Evolutionary conservation across 2,329 filamentous ascomycete genomes (phyloP), one percentile per base, ranked within the genome.

Genomic region (Alternaria conjuncta): DNA sequence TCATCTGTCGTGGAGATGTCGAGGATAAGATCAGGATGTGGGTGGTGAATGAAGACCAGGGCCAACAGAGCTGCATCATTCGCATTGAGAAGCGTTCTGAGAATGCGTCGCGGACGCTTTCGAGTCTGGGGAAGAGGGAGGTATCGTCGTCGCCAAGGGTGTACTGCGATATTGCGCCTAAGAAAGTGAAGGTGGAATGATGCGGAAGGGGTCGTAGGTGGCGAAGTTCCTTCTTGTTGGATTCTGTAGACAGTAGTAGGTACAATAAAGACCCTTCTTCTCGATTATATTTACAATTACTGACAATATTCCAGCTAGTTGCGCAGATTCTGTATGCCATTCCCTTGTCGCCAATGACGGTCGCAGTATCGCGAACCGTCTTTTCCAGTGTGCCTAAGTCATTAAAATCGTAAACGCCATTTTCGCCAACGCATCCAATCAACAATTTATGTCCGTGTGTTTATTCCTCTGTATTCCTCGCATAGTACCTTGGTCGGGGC

Each of bases 401-500:
- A 62, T 62, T 23, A 13, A 28, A 41, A 47, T 45, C 56, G 44
- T 43, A 21, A 47, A 46, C 41, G 43, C 60, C 46, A 7, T 53
- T 26, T 57, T 47, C 43, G 54, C 54, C 44, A 41, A 30, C 10
- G 8, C 23, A 9, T 21, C 18, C 26, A 15, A 20, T 3, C 15
- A 21, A 13, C 49, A 21, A 45, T 2, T 18, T 44, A 3, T 44
- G n/a, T 3, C 7, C 15, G 2, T 13, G 11, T 30, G 15, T 30
- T 43, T 54, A n/a, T n/a, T 57, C 44, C 30, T 44, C 46, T n/a
- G 30, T 15, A 4, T 30, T 60, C 50, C 59, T 47, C 13, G 66
- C 53, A 41, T 70, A 70, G 20, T 70, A 70, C 49, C 68, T 56
- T 2, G 60, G 55, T 44, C 66, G 57, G 4, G 64, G 61, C 9